Evolutionary conservation across 371 early-diverging fungal species (phyloP).

Genomic region (Lichtheimia hyalospora): DNA sequence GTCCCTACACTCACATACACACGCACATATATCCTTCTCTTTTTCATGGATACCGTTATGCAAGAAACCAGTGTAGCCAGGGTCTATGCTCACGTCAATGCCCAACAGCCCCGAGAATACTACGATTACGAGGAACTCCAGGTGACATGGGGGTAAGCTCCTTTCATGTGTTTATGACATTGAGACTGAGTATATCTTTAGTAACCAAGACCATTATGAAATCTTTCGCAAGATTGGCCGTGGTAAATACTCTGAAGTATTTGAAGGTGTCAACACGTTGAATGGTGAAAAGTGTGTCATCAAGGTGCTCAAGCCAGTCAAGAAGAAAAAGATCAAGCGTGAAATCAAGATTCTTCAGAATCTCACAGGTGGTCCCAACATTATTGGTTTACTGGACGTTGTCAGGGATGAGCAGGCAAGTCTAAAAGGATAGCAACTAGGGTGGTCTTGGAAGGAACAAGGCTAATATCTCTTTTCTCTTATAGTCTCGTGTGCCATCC

Average conservation of each 20-base stretch:
- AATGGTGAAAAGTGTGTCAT: slow-evolving; percentile 91
- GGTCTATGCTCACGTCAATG: slow-evolving; percentile 84
- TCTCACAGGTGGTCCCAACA: slow-evolving; percentile 93
- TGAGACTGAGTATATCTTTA: neutral
- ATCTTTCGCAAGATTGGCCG: slow-evolving; percentile 96
- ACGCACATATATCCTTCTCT: neutral
- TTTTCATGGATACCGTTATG: slow-evolving; percentile 19
- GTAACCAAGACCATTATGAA: slow-evolving; percentile 92
- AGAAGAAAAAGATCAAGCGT: slow-evolving; percentile 99
- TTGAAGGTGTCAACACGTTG: slow-evolving; percentile 92
- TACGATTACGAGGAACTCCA: slow-evolving; percentile 90
- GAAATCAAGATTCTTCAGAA: slow-evolving; percentile 99
- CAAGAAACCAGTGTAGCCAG: slow-evolving; percentile 55
- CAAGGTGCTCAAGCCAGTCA: slow-evolving; percentile 99
- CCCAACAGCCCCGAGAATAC: slow-evolving; percentile 74
- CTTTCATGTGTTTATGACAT: neutral
- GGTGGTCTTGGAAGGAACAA: neutral
- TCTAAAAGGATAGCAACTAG: neutral
- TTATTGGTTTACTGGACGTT: slow-evolving; percentile 94
- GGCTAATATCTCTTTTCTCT: too few species aligned
- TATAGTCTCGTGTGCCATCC: slow-evolving; percentile 20
- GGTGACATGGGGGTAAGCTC: slow-evolving; percentile 52
- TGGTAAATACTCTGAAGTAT: slow-evolving; percentile 99
- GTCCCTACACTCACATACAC: neutral
- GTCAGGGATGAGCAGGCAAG: slow-evolving; percentile 93